Percentiles rank a stretch among this genome's conserved stretches.
phyloP scores from a whole-genome alignment of 164 flowering plant genomes.

The Berberis vulgaris region DNA sequence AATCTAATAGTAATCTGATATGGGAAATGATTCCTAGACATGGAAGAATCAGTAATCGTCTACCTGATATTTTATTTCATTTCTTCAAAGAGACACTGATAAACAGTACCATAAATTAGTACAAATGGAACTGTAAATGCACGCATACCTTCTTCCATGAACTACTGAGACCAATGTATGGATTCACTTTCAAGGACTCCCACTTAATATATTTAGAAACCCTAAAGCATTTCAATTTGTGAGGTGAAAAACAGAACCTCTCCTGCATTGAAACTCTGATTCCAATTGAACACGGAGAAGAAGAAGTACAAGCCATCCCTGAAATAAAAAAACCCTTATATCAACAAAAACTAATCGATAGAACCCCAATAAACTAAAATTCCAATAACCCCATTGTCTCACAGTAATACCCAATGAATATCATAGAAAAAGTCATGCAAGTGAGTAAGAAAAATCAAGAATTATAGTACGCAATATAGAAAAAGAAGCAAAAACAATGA shows the following conservation, averaged over 20 bases:
- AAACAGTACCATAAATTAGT: not conserved
- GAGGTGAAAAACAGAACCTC: not conserved
- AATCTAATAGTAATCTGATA: no score
- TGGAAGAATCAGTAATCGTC: no score
- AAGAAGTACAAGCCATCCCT: constrained; percentile 17
- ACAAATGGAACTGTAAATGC: not conserved
- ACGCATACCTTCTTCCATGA: not conserved
- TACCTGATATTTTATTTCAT: no score
- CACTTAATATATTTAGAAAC: constrained; percentile 12
- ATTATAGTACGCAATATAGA: no score
- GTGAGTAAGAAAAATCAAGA: not conserved
- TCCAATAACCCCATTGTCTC: not conserved
- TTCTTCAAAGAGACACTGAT: no score
- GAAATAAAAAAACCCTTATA: constrained; percentile 9
- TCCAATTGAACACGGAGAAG: constrained; percentile 11
- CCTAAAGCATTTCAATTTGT: constrained; percentile 5
- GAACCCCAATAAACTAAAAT: not conserved
- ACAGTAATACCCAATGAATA: not conserved
- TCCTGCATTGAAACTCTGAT: constrained; percentile 6
- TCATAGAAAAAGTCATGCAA: not conserved
- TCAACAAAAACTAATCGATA: not conserved
- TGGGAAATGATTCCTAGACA: no score
- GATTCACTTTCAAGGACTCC: constrained; percentile 15
- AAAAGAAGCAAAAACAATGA: no score
- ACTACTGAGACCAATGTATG: not conserved